A percentile compares a stretch with the other conserved stretches of the same genome.
Evolutionary conservation across 192 early-diverging fungal species (phyloP).

Genomic region (Jimgerdemannia lactiflua): DNA sequence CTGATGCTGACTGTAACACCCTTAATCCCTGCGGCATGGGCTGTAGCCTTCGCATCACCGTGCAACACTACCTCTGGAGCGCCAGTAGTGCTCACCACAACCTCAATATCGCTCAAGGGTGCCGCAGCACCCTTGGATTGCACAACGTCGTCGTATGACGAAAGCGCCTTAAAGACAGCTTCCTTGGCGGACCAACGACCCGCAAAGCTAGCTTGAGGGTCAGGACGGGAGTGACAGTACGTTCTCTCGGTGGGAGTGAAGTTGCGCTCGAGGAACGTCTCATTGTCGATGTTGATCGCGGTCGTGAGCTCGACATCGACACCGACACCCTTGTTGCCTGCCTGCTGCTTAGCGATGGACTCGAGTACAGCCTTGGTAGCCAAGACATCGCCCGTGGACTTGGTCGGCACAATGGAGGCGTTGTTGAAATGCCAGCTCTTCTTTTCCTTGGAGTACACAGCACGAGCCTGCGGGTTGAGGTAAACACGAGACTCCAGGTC

Average conservation of each 20-base stretch:
- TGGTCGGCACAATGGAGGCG: constrained; percentile 36
- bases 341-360: constrained; percentile 41
- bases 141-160: constrained; percentile 60
- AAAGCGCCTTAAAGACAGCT: constrained; percentile 92
- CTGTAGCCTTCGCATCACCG: constrained; percentile 76
- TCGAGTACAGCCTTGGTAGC: constrained; percentile 54
- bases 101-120: constrained; percentile 89
- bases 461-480: constrained; percentile 85
- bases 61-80: constrained; percentile 82
- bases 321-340: constrained; percentile 59
- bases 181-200: constrained; percentile 98
- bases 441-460: constrained; percentile 69
- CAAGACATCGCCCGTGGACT: constrained; percentile 39
- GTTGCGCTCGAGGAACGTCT: constrained; percentile 88
- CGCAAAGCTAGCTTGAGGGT: constrained; percentile 81
- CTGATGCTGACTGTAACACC: constrained; percentile 89
- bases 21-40: constrained; percentile 64
- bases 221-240: constrained; percentile 72
- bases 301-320: constrained; percentile 88
- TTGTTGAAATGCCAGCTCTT: constrained; percentile 68
- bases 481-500: constrained; percentile 79
- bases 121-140: constrained; percentile 82
- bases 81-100: constrained; percentile 61
- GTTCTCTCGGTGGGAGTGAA: constrained; percentile 77
- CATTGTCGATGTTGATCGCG: constrained; percentile 80